phyloP scores from a whole-genome alignment of 2,329 filamentous ascomycete species.

The Diaporthe citrichinensis region DNA sequence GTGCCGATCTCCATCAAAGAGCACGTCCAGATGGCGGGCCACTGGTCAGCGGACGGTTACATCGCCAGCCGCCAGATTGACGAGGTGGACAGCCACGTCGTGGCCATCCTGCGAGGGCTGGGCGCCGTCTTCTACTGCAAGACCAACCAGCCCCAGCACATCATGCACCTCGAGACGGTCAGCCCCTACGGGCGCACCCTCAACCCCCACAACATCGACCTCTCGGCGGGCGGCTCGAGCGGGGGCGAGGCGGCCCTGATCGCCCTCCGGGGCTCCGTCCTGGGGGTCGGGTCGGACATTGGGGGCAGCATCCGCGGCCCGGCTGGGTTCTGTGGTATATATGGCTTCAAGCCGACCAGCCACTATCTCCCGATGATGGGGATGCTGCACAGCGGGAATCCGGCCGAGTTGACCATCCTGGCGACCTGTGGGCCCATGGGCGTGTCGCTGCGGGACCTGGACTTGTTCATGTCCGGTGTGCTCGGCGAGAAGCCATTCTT shows the following conservation, averaged over 20 bases:
- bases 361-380: conserved; percentile 47
- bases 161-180: conserved; percentile 69
- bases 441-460: conserved; percentile 51
- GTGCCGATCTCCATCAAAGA: conserved; percentile 67
- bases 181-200: conserved; percentile 74
- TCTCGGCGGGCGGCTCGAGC: conserved; percentile 75
- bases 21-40: conserved; percentile 69
- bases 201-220: conserved; percentile 73
- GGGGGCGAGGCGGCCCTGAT: conserved; percentile 67
- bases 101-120: conserved; percentile 67
- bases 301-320: conserved; percentile 58
- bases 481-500: conserved; percentile 47
- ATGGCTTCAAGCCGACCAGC: conserved; percentile 47
- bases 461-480: conserved; percentile 51
- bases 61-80: conserved; percentile 64
- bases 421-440: conserved; percentile 53
- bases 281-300: conserved; percentile 60
- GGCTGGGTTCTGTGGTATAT: conserved; percentile 53
- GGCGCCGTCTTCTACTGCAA: conserved; percentile 77
- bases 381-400: conserved; percentile 45
- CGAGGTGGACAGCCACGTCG: conserved; percentile 67
- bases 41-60: conserved; percentile 66
- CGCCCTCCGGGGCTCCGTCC: conserved; percentile 56
- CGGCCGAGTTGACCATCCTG: conserved; percentile 53
- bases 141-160: conserved; percentile 75